Percentiles rank a stretch among this genome's conserved stretches.
phyloP scores from a whole-genome alignment of 495 filamentous ascomycete species.

The Neurospora pannonica region DNA sequence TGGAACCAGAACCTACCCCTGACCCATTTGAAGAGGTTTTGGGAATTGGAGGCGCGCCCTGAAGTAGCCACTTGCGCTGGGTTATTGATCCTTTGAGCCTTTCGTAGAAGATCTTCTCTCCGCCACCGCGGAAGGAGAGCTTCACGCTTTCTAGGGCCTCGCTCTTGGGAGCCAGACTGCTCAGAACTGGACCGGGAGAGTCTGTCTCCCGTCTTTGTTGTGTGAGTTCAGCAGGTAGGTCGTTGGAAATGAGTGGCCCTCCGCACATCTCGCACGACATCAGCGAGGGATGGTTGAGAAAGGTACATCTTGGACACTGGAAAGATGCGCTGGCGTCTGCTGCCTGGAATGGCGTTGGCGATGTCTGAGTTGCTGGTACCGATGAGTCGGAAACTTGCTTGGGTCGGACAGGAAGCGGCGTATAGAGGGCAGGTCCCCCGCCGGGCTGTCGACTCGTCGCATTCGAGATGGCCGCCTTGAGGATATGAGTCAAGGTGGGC shows the following conservation, averaged over 20 bases:
- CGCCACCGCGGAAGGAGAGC: conserved; percentile 81
- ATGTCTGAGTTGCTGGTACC: not conserved
- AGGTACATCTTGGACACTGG: conserved; percentile 85
- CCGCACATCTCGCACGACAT: conserved; percentile 86
- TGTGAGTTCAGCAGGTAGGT: conserved; percentile 33
- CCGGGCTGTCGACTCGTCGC: conserved; percentile 43
- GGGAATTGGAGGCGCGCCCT: conserved; percentile 85
- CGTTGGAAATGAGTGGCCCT: conserved; percentile 55
- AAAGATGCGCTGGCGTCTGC: conserved; percentile 36
- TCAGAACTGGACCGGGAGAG: conserved; percentile 68
- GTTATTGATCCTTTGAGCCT: conserved; percentile 76
- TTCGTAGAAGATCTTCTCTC: conserved; percentile 84
- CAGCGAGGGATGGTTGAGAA: conserved; percentile 84
- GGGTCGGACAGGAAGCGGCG: conserved; percentile 20
- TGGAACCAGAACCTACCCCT: conserved; percentile 42
- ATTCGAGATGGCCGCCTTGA: conserved; percentile 74
- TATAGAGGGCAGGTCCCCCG: conserved; percentile 11
- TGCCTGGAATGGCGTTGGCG: not conserved
- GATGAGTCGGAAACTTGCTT: conserved; percentile 10
- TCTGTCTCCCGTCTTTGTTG: conserved; percentile 45
- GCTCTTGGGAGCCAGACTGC: conserved; percentile 26
- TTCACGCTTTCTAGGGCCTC: conserved; percentile 72
- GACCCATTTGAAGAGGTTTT: conserved; percentile 41
- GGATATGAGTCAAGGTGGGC: conserved; percentile 66
- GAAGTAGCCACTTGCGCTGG: conserved; percentile 93